Evolutionary conservation across 345 rosid species (phyloP).

Genomic region (Eutrema heterophyllum): DNA sequence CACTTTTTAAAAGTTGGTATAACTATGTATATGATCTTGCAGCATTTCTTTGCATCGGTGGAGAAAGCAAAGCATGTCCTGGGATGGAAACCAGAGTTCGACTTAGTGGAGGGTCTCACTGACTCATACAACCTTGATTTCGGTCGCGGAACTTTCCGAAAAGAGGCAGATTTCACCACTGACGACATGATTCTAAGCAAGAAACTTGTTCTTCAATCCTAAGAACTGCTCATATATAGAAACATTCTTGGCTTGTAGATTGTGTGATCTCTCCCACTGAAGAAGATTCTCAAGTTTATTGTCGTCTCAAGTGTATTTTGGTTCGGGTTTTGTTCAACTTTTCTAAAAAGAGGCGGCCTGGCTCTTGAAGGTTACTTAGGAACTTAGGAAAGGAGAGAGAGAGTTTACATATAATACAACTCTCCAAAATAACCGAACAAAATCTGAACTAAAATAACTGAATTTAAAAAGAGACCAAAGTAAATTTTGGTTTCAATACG

Average conservation of each 20-base stretch:
- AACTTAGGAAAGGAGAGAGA: background rate
- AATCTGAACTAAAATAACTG: background rate
- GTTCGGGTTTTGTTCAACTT: background rate
- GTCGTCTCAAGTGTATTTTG: background rate
- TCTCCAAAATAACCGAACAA: background rate
- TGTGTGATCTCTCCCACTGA: background rate
- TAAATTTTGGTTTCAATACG: no score
- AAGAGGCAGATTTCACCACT: constrained; percentile 87
- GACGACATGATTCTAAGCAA: constrained; percentile 86
- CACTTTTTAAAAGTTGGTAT: background rate
- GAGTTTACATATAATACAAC: no score
- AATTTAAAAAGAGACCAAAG: background rate
- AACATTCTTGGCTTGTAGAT: constrained; percentile 16
- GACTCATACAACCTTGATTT: constrained; percentile 94
- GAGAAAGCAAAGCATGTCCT: constrained; percentile 89
- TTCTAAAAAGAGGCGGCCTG: background rate
- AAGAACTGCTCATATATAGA: constrained; percentile 14
- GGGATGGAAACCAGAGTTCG: constrained; percentile 73
- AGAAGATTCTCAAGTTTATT: background rate
- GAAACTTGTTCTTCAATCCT: constrained; percentile 64
- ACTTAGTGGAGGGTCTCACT: constrained; percentile 84
- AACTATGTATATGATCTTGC: constrained; percentile 29
- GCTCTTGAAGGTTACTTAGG: background rate
- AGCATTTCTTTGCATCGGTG: constrained; percentile 95
- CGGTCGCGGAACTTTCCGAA: constrained; percentile 82